Evolutionary conservation across 2,329 filamentous ascomycete genomes (phyloP).

Genomic region (Alternaria panax): DNA sequence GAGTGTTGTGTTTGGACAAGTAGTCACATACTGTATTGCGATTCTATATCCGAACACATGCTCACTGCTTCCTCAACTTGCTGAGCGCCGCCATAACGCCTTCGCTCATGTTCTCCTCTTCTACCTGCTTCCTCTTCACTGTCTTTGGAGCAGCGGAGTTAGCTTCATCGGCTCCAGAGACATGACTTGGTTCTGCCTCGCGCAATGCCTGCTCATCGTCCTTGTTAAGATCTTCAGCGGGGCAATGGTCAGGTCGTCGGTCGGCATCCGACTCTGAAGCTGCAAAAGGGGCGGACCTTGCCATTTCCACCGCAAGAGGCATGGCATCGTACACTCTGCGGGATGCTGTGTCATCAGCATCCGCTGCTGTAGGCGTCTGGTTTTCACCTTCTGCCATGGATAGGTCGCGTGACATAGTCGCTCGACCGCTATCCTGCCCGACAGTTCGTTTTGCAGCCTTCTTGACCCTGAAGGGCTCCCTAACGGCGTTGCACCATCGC

Average conservation of each 20-base stretch:
- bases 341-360: slow-evolving; percentile 32
- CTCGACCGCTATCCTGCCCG: slow-evolving; percentile 41
- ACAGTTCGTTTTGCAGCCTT: slow-evolving; percentile 69
- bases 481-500: slow-evolving; percentile 80
- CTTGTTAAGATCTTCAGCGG: slow-evolving; percentile 46
- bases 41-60: neutral
- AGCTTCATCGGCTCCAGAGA: slow-evolving; percentile 32
- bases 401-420: slow-evolving; percentile 33
- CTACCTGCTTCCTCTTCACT: slow-evolving; percentile 48
- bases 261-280: slow-evolving; percentile 44
- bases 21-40: neutral
- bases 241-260: slow-evolving; percentile 43
- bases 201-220: slow-evolving; percentile 59
- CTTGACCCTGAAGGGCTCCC: slow-evolving; percentile 82
- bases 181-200: slow-evolving; percentile 31
- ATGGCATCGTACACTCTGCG: slow-evolving; percentile 42
- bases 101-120: slow-evolving; percentile 61
- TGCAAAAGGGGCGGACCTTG: slow-evolving; percentile 28
- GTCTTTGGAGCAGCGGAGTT: slow-evolving; percentile 19
- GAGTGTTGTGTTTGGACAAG: neutral
- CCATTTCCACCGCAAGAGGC: slow-evolving; percentile 36
- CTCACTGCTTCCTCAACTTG: slow-evolving; percentile 57
- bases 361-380: slow-evolving; percentile 17
- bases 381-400: slow-evolving; percentile 37
- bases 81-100: slow-evolving; percentile 66